Evolutionary conservation across 1,139 yeast species (phyloP).

Genomic region (Pneumocystis sp.): DNA sequence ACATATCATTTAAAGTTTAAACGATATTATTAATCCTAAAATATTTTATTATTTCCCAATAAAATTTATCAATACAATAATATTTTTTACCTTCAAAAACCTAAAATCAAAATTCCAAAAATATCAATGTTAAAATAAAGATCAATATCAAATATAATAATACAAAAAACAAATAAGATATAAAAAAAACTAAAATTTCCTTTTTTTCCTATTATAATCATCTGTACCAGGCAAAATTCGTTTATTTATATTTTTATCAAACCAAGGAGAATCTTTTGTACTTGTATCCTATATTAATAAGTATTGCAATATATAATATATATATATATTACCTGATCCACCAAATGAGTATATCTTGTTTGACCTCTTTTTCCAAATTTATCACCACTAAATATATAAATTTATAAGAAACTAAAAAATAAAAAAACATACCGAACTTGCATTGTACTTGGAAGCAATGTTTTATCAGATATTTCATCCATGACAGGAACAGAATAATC

Average conservation of each 20-base stretch:
- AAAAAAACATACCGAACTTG: slow-evolving; percentile 15
- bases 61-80: neutral
- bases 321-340: slow-evolving; percentile 14
- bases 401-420: neutral
- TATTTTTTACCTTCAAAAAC: neutral
- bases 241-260: slow-evolving; percentile 3
- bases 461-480: slow-evolving; percentile 22
- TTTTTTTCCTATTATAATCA: neutral
- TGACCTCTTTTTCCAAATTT: slow-evolving; percentile 16
- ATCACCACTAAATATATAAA: neutral
- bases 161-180: neutral
- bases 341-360: slow-evolving; percentile 15
- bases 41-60: neutral
- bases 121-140: neutral
- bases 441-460: slow-evolving; percentile 21
- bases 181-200: neutral
- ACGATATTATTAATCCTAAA: neutral
- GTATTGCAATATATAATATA: neutral
- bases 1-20: neutral
- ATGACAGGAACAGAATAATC: slow-evolving; percentile 21
- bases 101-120: neutral
- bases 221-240: neutral
- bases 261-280: slow-evolving; percentile 1
- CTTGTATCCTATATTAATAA: neutral
- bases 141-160: neutral